Evolutionary conservation across 1,284 basidiomycete species (phyloP).

Genomic region (Puccinia triticina): DNA sequence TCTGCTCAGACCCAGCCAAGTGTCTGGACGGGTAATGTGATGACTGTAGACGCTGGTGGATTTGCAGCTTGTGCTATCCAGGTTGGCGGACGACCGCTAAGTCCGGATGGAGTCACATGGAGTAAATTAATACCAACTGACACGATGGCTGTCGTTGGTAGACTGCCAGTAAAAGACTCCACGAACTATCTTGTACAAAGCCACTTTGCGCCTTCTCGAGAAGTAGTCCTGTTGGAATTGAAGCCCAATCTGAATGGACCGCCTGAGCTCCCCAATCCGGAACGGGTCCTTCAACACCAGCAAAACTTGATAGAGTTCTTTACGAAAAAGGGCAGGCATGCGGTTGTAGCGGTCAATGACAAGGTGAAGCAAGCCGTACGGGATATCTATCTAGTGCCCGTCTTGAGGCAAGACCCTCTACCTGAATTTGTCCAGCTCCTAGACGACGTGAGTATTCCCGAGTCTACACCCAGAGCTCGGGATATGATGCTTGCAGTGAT

Average conservation of each 20-base stretch:
- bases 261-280: slow-evolving; percentile 54
- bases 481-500: slow-evolving; percentile 80
- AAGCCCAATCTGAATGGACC: slow-evolving; percentile 55
- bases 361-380: slow-evolving; percentile 64
- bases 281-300: slow-evolving; percentile 55
- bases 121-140: slow-evolving; percentile 55
- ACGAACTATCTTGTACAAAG: slow-evolving; percentile 58
- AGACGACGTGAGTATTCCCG: slow-evolving; percentile 70
- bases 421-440: slow-evolving; percentile 85
- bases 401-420: slow-evolving; percentile 70
- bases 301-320: slow-evolving; percentile 55
- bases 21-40: slow-evolving; percentile 57
- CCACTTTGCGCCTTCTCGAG: slow-evolving; percentile 56
- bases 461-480: slow-evolving; percentile 66
- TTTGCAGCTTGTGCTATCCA: slow-evolving; percentile 56
- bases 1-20: slow-evolving; percentile 35
- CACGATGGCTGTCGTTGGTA: slow-evolving; percentile 53
- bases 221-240: slow-evolving; percentile 56
- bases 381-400: slow-evolving; percentile 84
- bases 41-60: slow-evolving; percentile 57
- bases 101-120: slow-evolving; percentile 54
- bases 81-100: slow-evolving; percentile 57
- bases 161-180: slow-evolving; percentile 56
- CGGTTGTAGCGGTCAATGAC: slow-evolving; percentile 55
- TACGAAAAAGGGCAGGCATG: slow-evolving; percentile 55